Base-by-base conservation (phyloP, 2,329 filamentous ascomycete species). In the Bipolaris victoriae region DNA sequence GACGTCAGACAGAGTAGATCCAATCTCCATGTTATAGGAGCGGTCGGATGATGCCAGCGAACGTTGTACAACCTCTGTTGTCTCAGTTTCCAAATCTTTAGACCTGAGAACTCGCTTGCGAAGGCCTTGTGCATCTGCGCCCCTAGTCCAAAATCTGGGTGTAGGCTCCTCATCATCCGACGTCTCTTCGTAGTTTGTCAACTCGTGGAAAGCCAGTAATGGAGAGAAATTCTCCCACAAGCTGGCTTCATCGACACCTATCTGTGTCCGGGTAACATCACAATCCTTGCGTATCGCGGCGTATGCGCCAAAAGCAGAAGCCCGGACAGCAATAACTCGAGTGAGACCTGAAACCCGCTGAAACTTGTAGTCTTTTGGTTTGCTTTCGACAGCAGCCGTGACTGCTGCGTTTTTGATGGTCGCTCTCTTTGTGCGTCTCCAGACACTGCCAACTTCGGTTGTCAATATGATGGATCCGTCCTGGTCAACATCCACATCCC, bases 391-490 rank as follows among this genome's bases (percentile, higher is more conserved):
- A 1, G 76, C 76, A 3, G 79, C 80, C 11, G 79, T 76, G 1
- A 81, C 79, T 31, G 70, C 81, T 0, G 85, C 82, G 63, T 89
- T 87, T 68, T 96, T 96, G 48, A 90, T 88, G 63, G 94, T 96
- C 24, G 85, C 83, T 59, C 95, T 86, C 70, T 91, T 92, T 49
- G 95, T 88, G 57, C 94, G 89, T 65, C 88, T 88, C 94, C 94
- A 99, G 0, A 97, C 94, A 46, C 91, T 94, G 2, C 95, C 95
- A 40, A 92, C 94, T 58, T 92, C 85, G 0, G 95, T 99, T 63
- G 92, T 94, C 61, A 99, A 87, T 53, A 99, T 96, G 63, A 99
- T 91, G 0, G 93, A 96, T 2, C 93, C 95, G 74, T 98, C 90
- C 72, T 97, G 92, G 36, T 93, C 92, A 3, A 98, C 89, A 60